These are phyloP conservation scores for Monilinia fructigena DNA, from an alignment of 2,329 filamentous ascomycete species.

Conservation along the genomic window DNA sequence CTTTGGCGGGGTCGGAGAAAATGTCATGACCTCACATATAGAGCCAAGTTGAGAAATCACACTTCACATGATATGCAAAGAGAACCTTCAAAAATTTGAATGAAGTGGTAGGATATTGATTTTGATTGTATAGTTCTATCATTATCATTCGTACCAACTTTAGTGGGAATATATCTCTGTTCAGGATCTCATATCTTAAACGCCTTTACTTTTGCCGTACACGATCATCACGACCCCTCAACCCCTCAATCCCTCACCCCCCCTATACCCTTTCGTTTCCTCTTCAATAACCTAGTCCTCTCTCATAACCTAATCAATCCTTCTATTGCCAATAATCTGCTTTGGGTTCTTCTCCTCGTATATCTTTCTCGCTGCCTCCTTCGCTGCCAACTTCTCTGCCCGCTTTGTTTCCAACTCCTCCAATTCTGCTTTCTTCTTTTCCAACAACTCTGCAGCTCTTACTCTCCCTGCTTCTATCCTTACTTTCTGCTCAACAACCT, in stretches of 20 bases:
- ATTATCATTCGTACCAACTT: constrained; percentile 15
- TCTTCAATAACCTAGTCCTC: neutral
- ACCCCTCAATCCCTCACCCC: neutral
- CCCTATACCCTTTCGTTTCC: too few relatives aligned
- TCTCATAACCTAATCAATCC: neutral
- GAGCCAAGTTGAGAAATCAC: too few relatives aligned
- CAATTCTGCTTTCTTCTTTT: neutral
- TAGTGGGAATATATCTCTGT: constrained; percentile 14
- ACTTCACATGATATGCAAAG: neutral
- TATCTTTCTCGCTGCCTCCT: constrained; percentile 11
- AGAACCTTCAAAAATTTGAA: neutral
- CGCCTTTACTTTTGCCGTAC: constrained; percentile 29
- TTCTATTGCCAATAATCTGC: constrained; percentile 7
- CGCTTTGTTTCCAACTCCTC: constrained; percentile 6
- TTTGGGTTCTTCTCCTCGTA: constrained; percentile 16
- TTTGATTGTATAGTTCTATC: constrained; percentile 26
- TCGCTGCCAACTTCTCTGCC: constrained; percentile 5
- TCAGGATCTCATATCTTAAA: constrained; percentile 29
- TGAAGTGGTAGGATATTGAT: constrained; percentile 17
- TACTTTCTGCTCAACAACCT: constrained; percentile 11
- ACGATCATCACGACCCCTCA: constrained; percentile 19
- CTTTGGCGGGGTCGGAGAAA: constrained; percentile 24
- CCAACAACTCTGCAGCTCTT: neutral
- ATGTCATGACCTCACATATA: constrained; percentile 18
- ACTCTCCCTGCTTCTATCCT: constrained; percentile 13